Base-by-base conservation (phyloP, 768 basidiomycete species). In the Serendipita sp. region DNA sequence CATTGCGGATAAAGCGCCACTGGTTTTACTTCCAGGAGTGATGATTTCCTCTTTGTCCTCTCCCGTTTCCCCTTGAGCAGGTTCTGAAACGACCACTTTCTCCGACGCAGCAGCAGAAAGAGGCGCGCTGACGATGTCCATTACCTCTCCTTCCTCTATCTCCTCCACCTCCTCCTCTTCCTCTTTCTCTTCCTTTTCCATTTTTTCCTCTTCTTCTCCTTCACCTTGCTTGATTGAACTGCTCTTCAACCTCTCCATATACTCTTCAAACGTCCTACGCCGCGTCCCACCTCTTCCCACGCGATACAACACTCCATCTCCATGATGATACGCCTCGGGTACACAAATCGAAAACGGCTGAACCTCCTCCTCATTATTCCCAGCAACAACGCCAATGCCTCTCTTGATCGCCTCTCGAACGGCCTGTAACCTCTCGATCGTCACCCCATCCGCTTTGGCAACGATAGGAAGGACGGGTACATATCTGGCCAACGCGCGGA, bases 261-360 rank as follows among this genome's bases (percentile, higher is more conserved):
- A 51, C 30, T 18, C 48, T 51, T 51, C 41, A 41, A 41, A 41
- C 41, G 41, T 41, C 48, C 48, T 51, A 8, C 30, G 5, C 8
- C 18, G 5, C 18, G 1, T n/a, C n/a, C 2, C 30, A 5, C 8
- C 18, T 18, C 18, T 51, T n/a, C n/a, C n/a, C 18, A 18, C 8
- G n/a, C n/a, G 48, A 36, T 10, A n/a, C 60, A 32, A 2, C 5
- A 3, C 84, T 8, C 89, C 89, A 71, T 90, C 89, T 73, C 85
- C 88, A 74, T 90, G 88, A 62, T 87, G 86, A 75, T 89, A 91
- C 65, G 81, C 78, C 74, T 91, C 89, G 18, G 89, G 89, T 5
- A 89, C 86, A 70, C 89, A 83, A 72, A 91, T 80, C 15, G 89
- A 86, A 74, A 88, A 90, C n/a, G 89, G 89, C 63, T 90, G 79